Percentiles rank a stretch among this genome's conserved stretches.
These are phyloP conservation scores for Fusarium metavorans DNA, from an alignment of 2,329 filamentous ascomycete species.

Conservation along the genomic window DNA sequence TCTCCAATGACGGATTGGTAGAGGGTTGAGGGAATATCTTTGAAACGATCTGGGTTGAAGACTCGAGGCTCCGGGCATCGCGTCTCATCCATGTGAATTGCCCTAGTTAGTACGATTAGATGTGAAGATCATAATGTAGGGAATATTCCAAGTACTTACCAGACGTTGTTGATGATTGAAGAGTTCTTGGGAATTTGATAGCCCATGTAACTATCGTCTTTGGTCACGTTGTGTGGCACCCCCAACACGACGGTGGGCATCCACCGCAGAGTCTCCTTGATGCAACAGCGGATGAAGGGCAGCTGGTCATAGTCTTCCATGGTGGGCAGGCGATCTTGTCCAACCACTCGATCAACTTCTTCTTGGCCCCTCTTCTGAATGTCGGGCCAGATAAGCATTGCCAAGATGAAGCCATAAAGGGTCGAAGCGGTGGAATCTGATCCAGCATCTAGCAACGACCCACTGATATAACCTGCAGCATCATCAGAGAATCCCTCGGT, in stretches of 20 bases:
- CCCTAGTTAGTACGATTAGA: not conserved
- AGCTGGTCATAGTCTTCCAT: not conserved
- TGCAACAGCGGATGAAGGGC: not conserved
- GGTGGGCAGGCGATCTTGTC: not conserved
- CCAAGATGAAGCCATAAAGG: conserved; percentile 53
- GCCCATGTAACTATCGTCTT: not conserved
- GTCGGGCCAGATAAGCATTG: conserved; percentile 53
- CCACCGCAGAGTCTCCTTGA: not conserved
- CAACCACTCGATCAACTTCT: not conserved
- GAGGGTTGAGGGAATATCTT: not conserved
- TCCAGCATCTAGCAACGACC: conserved; percentile 44
- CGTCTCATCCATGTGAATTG: not conserved
- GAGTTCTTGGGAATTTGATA: not conserved
- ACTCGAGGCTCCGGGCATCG: not conserved
- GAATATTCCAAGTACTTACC: not conserved
- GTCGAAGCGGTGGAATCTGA: conserved; percentile 48
- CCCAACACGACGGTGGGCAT: not conserved
- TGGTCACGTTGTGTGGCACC: not conserved
- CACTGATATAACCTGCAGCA: conserved; percentile 34
- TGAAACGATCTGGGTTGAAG: not conserved
- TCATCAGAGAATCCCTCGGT: conserved; percentile 34
- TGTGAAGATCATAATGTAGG: not conserved
- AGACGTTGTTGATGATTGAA: not conserved
- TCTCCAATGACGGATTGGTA: not conserved
- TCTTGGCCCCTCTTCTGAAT: not conserved